phyloP scores from a whole-genome alignment of 129 eudicot genomes.

The Centrapalus pauciflorus region DNA sequence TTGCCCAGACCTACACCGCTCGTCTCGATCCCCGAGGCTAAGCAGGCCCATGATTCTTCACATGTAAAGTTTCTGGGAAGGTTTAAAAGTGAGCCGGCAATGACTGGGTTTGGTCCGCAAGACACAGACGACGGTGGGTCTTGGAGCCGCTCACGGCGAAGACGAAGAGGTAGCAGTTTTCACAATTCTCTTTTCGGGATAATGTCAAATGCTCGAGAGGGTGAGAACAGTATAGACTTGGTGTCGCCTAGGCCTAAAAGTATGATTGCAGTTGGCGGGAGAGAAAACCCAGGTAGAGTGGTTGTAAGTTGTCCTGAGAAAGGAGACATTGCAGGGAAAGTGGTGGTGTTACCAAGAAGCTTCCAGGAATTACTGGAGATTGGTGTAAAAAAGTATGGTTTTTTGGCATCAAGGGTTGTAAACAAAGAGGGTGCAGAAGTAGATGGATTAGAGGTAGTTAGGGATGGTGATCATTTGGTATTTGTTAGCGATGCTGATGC shows the following conservation, averaged over 20 bases:
- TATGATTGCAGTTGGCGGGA: neutral
- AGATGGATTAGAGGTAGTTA: conserved; percentile 67
- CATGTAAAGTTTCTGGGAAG: conserved; percentile 56
- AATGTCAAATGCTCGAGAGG: conserved; percentile 53
- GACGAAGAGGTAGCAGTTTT: conserved; percentile 53
- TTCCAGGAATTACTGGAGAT: conserved; percentile 55
- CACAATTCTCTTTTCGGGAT: conserved; percentile 84
- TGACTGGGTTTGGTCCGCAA: conserved; percentile 25
- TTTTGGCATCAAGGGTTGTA: conserved; percentile 40
- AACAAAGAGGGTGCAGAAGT: conserved; percentile 65
- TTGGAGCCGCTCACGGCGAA: conserved; percentile 36
- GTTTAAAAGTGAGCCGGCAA: conserved; percentile 64
- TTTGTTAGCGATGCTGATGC: conserved; percentile 46
- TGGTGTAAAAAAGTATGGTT: conserved; percentile 57
- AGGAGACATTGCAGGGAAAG: conserved; percentile 61
- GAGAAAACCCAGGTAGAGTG: conserved; percentile 41
- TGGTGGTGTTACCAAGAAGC: conserved; percentile 63
- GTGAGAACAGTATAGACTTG: conserved; percentile 35
- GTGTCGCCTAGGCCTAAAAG: conserved; percentile 36
- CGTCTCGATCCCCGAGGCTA: conserved; percentile 36
- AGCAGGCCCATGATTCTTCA: conserved; percentile 18
- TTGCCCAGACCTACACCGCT: conserved; percentile 20
- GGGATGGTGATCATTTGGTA: conserved; percentile 87
- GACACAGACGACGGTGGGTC: conserved; percentile 33
- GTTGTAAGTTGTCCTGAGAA: conserved; percentile 67